Evolutionary conservation across 2,329 filamentous ascomycete species (phyloP).

Genomic region (Aureobasidium sp.): DNA sequence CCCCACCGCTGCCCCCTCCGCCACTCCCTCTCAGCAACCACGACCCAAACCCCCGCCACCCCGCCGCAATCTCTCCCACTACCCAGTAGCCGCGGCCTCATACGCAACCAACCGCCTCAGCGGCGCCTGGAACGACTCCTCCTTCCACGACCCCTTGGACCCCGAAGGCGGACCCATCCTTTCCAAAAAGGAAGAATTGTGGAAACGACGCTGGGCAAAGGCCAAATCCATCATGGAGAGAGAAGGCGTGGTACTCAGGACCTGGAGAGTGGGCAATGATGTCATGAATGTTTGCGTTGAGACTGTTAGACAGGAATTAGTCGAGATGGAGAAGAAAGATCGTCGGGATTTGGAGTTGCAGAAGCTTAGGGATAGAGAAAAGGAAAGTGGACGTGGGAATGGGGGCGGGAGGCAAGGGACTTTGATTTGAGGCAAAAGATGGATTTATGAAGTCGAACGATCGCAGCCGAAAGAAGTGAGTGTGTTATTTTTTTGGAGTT

Average conservation of each 20-base stretch:
- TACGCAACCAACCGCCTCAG: constrained; percentile 32
- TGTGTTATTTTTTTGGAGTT: no score
- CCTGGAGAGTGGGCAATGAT: constrained; percentile 65
- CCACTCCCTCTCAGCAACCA: constrained; percentile 7
- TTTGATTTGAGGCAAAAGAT: not conserved
- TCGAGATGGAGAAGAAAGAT: constrained; percentile 26
- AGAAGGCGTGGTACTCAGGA: constrained; percentile 59
- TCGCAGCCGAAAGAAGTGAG: no score
- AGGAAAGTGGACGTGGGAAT: not conserved
- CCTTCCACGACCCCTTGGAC: constrained; percentile 15
- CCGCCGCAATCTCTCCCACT: constrained; percentile 28
- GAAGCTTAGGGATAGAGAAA: not conserved
- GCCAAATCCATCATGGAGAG: constrained; percentile 57
- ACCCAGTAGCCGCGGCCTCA: constrained; percentile 28
- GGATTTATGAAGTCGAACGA: no score
- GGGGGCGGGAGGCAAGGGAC: not conserved
- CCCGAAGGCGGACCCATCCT: constrained; percentile 20
- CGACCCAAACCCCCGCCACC: constrained; percentile 29
- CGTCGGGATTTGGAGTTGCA: constrained; percentile 6
- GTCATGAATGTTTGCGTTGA: constrained; percentile 57
- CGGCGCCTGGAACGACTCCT: constrained; percentile 17
- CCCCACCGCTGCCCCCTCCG: not conserved
- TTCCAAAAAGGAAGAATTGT: constrained; percentile 66
- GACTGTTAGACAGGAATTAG: constrained; percentile 51
- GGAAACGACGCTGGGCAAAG: constrained; percentile 57